Percentiles rank a stretch among this genome's conserved stretches.
Evolutionary conservation across 106 monocot genomes (phyloP).

Genomic region (Platanthera guangdongensis): DNA sequence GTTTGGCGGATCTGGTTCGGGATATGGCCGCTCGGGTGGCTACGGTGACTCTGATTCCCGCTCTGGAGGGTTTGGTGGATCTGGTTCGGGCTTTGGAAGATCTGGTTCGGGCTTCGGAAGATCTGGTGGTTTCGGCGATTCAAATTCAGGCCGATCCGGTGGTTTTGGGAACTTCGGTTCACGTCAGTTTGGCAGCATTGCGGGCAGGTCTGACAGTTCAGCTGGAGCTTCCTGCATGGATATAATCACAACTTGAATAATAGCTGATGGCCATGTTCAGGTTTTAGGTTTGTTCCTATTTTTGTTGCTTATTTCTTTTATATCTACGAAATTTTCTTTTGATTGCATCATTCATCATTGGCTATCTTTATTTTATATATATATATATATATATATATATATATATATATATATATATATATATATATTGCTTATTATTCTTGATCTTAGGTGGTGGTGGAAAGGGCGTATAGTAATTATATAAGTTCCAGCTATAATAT

Average conservation of each 20-base stretch:
- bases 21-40: conserved; percentile 26
- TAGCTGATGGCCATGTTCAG: neutral
- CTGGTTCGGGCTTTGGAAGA: conserved; percentile 16
- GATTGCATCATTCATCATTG: too few species aligned
- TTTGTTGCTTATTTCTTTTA: neutral
- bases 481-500: neutral
- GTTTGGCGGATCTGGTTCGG: conserved; percentile 17
- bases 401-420: too few species aligned
- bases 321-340: too few species aligned
- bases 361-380: too few species aligned
- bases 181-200: conserved; percentile 2
- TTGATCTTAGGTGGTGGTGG: conserved; percentile 6
- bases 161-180: conserved; percentile 16
- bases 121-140: conserved; percentile 22
- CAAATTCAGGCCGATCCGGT: conserved; percentile 11
- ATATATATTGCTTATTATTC: neutral
- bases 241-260: neutral
- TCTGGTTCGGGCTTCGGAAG: conserved; percentile 20
- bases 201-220: neutral
- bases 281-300: neutral
- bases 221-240: neutral
- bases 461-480: neutral
- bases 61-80: conserved; percentile 25
- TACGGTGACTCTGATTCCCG: conserved; percentile 21
- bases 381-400: too few species aligned